phyloP scores from a whole-genome alignment of 2,329 filamentous ascomycete species.

The Talaromyces funiculosus region DNA sequence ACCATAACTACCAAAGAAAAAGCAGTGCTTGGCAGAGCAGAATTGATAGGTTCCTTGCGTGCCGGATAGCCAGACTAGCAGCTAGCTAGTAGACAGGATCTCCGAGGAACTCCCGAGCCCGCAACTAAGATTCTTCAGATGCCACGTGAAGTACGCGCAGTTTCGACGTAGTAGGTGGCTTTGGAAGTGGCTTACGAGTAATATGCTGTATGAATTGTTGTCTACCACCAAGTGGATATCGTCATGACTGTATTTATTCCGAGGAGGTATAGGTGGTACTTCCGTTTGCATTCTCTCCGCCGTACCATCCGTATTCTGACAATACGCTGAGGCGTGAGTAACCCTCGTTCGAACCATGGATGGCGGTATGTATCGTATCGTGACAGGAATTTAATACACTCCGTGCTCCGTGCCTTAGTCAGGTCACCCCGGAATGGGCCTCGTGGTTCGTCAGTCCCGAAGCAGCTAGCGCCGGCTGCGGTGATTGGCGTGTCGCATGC shows the following conservation, averaged over 20 bases:
- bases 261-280: neutral
- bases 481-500: neutral
- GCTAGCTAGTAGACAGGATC: neutral
- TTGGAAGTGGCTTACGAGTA: too few species aligned
- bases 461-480: neutral
- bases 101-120: neutral
- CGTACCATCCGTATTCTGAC: neutral
- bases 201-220: too few species aligned
- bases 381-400: neutral
- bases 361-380: neutral
- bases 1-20: neutral
- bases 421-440: neutral
- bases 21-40: neutral
- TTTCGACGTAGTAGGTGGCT: too few species aligned
- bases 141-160: slow-evolving; percentile 3
- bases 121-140: neutral
- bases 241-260: neutral
- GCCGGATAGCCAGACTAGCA: too few species aligned
- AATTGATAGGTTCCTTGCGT: neutral
- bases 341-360: neutral
- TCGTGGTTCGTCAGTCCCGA: neutral
- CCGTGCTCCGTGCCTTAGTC: neutral
- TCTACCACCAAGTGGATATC: too few species aligned
- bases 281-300: neutral
- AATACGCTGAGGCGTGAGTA: neutral